Base-by-base conservation (phyloP, 495 filamentous ascomycete species). In the Pseudoneurospora amorphoporcata region DNA sequence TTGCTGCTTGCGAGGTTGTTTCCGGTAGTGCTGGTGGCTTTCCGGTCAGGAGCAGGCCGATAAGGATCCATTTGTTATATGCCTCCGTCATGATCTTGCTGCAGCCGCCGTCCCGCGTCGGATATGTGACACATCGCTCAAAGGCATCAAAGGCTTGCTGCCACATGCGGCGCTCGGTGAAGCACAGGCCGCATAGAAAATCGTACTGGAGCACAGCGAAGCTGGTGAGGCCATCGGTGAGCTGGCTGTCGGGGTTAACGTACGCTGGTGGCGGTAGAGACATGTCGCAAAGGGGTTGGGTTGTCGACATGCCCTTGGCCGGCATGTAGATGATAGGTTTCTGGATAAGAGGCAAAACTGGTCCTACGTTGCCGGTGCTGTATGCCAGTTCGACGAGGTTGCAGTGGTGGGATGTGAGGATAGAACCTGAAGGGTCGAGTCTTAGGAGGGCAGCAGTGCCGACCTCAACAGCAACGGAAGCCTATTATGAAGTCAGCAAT, bases 1-100 rank as follows among this genome's bases (percentile, higher is more conserved):
- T 80, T 12, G 88, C 85, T 41, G 81, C 75, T 1, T 79, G 71
- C 72, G 84, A 80, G 19, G 85, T 79, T 42, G 73, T 73, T 42
- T 75, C 29, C 10, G 80, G 83, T 32, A 78, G 79, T 75, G 82
- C 76, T 6, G 73, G 78, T 10, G 91, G 87, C 81, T 87, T 90
- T 77, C 95, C 95, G 53, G 90, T 82, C 23, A 86, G 83, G 10
- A 98, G 84, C 43, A 97, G 82, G 42, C 88, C 87, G 5, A 94
- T 87, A n/a, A 99, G 82, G 9, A 95, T 80, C 91, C 93, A 97
- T 82, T 96, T 98, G 80, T 95, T 97, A 84, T 97, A 96, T 16
- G 92, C 93, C 76, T 97, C 94, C 3, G 92, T 85, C 90, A 94
- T 93, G 39, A 95, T 86, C 80, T 89, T 90, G 81, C 90, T 95